phyloP scores from a whole-genome alignment of 176 grass and related monocot species.

The Alopecurus myosuroides region DNA sequence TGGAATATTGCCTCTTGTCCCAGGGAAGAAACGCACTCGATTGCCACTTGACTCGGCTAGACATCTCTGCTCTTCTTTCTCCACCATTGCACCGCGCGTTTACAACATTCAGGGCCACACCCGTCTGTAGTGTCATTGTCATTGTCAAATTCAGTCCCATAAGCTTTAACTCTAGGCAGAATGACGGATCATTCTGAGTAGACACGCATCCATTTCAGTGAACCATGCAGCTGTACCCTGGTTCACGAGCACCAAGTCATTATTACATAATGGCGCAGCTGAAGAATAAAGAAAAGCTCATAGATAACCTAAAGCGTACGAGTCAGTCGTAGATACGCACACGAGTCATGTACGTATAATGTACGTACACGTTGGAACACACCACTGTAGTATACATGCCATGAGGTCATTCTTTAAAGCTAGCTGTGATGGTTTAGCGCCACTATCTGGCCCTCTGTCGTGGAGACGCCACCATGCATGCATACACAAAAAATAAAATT shows the following conservation, averaged over 20 bases:
- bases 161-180: neutral
- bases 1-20: neutral
- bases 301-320: too few relatives aligned
- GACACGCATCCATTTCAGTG: neutral
- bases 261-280: too few relatives aligned
- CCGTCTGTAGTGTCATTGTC: neutral
- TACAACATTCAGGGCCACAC: neutral
- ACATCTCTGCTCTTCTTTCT: neutral
- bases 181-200: neutral
- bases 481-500: neutral
- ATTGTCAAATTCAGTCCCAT: neutral
- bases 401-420: neutral
- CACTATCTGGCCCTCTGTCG: neutral
- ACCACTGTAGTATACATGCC: too few relatives aligned
- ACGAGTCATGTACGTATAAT: too few relatives aligned
- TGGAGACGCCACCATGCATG: slow-evolving; percentile 23
- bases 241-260: too few relatives aligned
- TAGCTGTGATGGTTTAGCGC: neutral
- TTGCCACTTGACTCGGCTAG: neutral
- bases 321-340: too few relatives aligned
- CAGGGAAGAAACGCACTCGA: neutral
- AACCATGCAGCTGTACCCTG: too few relatives aligned
- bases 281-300: too few relatives aligned
- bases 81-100: neutral
- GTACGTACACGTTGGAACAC: too few relatives aligned